Evolutionary conservation across 2,329 filamentous ascomycete species (phyloP).

Genomic region (Cercospora sp.): DNA sequence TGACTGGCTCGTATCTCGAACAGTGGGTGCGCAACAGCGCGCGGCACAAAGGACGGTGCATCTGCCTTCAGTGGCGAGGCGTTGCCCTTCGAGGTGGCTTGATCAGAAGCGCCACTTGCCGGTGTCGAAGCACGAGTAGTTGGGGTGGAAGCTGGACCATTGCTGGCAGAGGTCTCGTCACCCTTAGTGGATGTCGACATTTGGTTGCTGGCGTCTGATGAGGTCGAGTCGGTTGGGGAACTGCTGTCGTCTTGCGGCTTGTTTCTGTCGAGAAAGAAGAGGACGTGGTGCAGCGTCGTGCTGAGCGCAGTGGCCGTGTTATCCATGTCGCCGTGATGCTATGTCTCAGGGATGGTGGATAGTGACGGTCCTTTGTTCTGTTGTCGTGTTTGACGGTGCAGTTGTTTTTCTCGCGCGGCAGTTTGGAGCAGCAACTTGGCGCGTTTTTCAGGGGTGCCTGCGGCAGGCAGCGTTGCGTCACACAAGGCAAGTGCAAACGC

Average conservation of each 20-base stretch:
- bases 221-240: not conserved
- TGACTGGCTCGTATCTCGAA: constrained; percentile 24
- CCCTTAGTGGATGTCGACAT: not conserved
- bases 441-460: constrained; percentile 1
- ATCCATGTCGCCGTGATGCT: not conserved
- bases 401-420: not conserved
- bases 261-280: constrained; percentile 26
- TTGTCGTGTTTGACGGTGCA: constrained; percentile 1
- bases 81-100: not conserved
- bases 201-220: not conserved
- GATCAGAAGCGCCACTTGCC: not conserved
- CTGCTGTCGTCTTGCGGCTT: not conserved
- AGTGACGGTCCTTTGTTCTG: not conserved
- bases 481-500: constrained; percentile 10
- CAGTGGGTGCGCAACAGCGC: not conserved
- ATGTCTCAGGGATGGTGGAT: not conserved
- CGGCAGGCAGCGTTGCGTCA: constrained; percentile 4
- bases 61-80: constrained; percentile 10
- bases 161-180: not conserved
- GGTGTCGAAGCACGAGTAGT: constrained; percentile 3
- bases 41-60: constrained; percentile 7
- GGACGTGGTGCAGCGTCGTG: constrained; percentile 23
- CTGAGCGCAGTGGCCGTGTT: not conserved
- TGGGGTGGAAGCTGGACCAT: not conserved
- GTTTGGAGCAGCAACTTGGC: not conserved